Conservation (phyloP, 2,329 filamentous ascomycete genomes). For the Pseudonectria foliicola region DNA sequence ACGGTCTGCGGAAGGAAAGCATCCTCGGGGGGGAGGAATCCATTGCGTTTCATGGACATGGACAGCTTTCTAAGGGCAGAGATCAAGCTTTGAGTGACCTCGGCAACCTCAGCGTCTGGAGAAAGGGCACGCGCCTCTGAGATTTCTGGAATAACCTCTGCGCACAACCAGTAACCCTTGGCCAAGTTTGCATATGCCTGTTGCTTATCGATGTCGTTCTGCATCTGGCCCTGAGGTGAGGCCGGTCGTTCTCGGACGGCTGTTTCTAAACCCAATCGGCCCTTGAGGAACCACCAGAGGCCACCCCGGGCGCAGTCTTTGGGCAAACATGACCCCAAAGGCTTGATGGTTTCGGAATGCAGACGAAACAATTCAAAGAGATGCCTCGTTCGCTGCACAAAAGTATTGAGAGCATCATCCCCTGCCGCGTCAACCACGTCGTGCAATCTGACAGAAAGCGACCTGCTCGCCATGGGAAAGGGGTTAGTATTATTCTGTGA, state of each 20-base stretch:
- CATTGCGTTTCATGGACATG: conserved; percentile 78
- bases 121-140: conserved; percentile 34
- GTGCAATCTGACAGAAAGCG: conserved; percentile 32
- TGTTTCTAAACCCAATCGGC: conserved; percentile 66
- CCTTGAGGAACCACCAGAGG: conserved; percentile 86
- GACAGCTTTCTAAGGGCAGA: conserved; percentile 66
- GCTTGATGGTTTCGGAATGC: conserved; percentile 66
- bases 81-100: conserved; percentile 48
- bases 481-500: conserved; percentile 23
- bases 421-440: conserved; percentile 40
- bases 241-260: conserved; percentile 58
- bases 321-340: conserved; percentile 55
- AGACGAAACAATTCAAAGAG: conserved; percentile 69
- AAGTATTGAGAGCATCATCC: conserved; percentile 62
- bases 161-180: conserved; percentile 77
- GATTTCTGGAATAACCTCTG: conserved; percentile 46
- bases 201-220: conserved; percentile 50
- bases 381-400: conserved; percentile 63
- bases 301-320: conserved; percentile 65
- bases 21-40: conserved; percentile 65
- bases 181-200: conserved; percentile 82
- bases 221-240: conserved; percentile 43
- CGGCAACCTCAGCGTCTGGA: conserved; percentile 41
- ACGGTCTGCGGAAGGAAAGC: conserved; percentile 67
- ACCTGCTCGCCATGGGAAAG: conserved; percentile 22